Evolutionary conservation across 2,329 filamentous ascomycete genomes (phyloP).

Genomic region (Phialocephala sp.): DNA sequence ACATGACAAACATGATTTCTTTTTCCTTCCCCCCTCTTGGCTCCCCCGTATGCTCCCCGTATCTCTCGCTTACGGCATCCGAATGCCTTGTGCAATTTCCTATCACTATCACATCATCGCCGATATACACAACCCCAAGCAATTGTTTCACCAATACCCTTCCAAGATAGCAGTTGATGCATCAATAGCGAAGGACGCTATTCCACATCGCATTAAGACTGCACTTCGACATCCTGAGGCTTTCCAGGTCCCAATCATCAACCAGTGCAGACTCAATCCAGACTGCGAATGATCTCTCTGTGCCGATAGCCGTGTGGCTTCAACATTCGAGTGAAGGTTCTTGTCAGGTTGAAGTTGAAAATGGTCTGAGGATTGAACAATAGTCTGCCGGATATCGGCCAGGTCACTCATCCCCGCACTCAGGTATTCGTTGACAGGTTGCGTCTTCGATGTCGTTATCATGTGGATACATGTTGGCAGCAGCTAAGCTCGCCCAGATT

Average conservation of each 20-base stretch:
- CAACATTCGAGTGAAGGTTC: neutral
- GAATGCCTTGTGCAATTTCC: neutral
- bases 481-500: neutral
- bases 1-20: neutral
- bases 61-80: neutral
- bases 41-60: neutral
- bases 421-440: neutral
- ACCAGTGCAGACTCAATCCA: neutral
- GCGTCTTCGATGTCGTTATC: conserved; percentile 2
- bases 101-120: conserved; percentile 1
- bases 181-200: neutral
- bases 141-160: conserved; percentile 2
- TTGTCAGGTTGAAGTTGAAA: neutral
- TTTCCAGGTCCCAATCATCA: conserved; percentile 4
- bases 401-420: neutral
- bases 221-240: neutral
- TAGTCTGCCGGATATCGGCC: neutral
- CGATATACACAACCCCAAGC: neutral
- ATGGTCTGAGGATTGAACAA: conserved; percentile 8
- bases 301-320: conserved; percentile 2
- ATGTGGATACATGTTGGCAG: neutral
- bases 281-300: neutral
- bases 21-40: neutral
- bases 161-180: conserved; percentile 6
- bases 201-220: neutral